Conservation (phyloP, 2,329 filamentous ascomycete genomes). For the Ilyonectria mors-panacis region DNA sequence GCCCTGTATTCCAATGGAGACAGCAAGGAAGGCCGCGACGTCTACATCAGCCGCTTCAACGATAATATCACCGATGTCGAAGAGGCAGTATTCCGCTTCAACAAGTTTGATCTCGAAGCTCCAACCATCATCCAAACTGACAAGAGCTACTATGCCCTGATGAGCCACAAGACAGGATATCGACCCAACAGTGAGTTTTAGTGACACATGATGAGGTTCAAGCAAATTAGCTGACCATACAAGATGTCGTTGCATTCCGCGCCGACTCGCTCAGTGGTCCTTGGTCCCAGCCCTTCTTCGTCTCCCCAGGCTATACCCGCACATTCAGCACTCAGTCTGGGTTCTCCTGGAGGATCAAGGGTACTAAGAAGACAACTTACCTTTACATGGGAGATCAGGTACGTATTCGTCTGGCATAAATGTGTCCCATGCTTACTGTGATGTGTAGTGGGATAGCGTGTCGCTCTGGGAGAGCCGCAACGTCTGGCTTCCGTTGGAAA, state of each 20-base stretch:
- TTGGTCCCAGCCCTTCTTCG: slow-evolving; percentile 67
- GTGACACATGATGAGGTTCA: fast-evolving
- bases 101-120: slow-evolving; percentile 73
- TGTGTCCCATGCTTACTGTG: slow-evolving; percentile 1
- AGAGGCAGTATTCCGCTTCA: slow-evolving; percentile 67
- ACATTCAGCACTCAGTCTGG: slow-evolving; percentile 68
- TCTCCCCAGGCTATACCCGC: slow-evolving; percentile 64
- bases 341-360: slow-evolving; percentile 62
- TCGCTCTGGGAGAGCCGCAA: slow-evolving; percentile 70
- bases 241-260: slow-evolving; percentile 68
- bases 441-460: slow-evolving; percentile 61
- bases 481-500: slow-evolving; percentile 68
- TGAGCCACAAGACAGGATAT: slow-evolving; percentile 76
- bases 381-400: slow-evolving; percentile 64
- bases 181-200: slow-evolving; percentile 65
- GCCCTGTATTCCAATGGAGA: slow-evolving; percentile 74
- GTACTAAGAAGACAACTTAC: slow-evolving; percentile 62
- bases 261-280: slow-evolving; percentile 64
- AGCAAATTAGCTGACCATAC: background rate
- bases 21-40: slow-evolving; percentile 66
- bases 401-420: background rate
- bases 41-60: slow-evolving; percentile 70
- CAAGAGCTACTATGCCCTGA: slow-evolving; percentile 71
- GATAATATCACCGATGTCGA: slow-evolving; percentile 66
- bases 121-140: slow-evolving; percentile 74